phyloP scores from a whole-genome alignment of 1,284 basidiomycete species.

The Moniliella sp. region DNA sequence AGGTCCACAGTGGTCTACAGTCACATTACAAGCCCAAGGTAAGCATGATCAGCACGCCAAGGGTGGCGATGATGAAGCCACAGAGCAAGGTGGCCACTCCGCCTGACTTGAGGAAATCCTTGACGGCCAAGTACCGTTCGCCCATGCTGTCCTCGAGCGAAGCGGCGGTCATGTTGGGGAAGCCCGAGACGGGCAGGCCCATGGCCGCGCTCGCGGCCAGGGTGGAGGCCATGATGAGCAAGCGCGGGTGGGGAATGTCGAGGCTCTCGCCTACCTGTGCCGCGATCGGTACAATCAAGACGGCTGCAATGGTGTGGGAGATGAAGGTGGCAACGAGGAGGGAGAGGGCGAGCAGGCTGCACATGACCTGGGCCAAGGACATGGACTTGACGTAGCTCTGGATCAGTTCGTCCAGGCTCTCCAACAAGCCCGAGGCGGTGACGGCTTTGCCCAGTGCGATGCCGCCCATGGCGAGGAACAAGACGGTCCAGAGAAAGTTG shows the following conservation, averaged over 20 bases:
- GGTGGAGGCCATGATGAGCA: conserved; percentile 44
- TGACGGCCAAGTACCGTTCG: conserved; percentile 40
- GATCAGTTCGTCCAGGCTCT: conserved; percentile 39
- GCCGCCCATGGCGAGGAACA: conserved; percentile 58
- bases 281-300: conserved; percentile 85
- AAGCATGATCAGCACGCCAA: conserved; percentile 30
- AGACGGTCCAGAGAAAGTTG: conserved; percentile 32
- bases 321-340: conserved; percentile 46
- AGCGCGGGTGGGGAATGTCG: conserved; percentile 20
- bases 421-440: conserved; percentile 63
- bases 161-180: conserved; percentile 52
- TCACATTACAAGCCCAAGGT: no score
- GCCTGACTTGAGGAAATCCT: conserved; percentile 77
- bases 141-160: conserved; percentile 89
- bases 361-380: conserved; percentile 56
- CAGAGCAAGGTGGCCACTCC: conserved; percentile 73
- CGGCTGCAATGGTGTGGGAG: conserved; percentile 52
- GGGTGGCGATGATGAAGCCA: conserved; percentile 38
- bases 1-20: no score
- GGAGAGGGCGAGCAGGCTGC: conserved; percentile 63
- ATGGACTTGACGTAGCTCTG: conserved; percentile 51
- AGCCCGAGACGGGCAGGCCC: conserved; percentile 62
- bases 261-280: conserved; percentile 64
- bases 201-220: conserved; percentile 84
- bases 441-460: conserved; percentile 93